These are phyloP conservation scores for Melocanna baccifera DNA, from an alignment of 176 grass and related monocot species.

Conservation along the genomic window DNA sequence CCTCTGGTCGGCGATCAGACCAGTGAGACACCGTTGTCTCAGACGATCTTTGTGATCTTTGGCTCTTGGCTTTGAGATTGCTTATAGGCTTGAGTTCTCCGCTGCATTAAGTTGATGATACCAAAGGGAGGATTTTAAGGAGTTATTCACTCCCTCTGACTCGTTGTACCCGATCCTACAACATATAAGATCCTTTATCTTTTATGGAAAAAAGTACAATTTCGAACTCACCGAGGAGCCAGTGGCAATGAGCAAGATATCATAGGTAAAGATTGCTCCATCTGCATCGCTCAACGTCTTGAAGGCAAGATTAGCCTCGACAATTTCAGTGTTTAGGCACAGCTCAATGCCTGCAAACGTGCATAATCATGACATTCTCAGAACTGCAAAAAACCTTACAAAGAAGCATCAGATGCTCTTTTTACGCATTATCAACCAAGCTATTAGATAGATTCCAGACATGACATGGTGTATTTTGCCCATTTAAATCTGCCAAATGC, in stretches of 20 bases:
- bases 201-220: background rate
- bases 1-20: no score
- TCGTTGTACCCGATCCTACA: no score
- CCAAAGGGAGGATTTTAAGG: no score
- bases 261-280: conserved; percentile 60
- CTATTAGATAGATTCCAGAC: background rate
- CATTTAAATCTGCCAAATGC: background rate
- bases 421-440: background rate
- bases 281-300: conserved; percentile 66
- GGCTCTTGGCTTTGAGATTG: no score
- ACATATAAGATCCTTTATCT: background rate
- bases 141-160: no score
- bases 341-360: conserved; percentile 68
- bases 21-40: no score
- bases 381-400: background rate
- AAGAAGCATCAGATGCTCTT: background rate
- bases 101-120: no score
- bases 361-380: background rate
- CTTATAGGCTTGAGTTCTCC: no score
- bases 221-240: conserved; percentile 72
- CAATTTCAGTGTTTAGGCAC: conserved; percentile 79
- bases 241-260: conserved; percentile 75
- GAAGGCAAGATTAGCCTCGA: conserved; percentile 71
- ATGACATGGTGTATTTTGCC: background rate
- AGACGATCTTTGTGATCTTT: no score